phyloP scores from a whole-genome alignment of 805 yeast genomes.

The Metschnikowia shivogae region DNA sequence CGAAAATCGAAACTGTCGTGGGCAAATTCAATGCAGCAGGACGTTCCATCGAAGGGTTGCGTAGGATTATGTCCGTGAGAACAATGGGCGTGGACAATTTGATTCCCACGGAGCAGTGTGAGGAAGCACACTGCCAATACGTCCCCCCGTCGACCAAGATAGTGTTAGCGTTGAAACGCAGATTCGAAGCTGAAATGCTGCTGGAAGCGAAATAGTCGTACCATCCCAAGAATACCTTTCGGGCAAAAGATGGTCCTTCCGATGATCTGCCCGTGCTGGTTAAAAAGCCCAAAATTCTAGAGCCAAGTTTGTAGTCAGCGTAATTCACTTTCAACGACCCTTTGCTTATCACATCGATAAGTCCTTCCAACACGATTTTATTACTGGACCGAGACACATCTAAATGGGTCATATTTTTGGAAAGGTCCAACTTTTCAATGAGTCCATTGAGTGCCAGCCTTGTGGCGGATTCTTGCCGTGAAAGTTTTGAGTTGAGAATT shows the following conservation, averaged over 20 bases:
- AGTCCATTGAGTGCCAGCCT: slow-evolving; percentile 23
- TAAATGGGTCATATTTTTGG: slow-evolving; percentile 6
- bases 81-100: slow-evolving; percentile 30
- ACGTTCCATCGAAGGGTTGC: slow-evolving; percentile 10
- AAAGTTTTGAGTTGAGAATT: slow-evolving; percentile 19
- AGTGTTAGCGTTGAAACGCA: slow-evolving; percentile 39
- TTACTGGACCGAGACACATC: slow-evolving; percentile 15
- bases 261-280: slow-evolving; percentile 23
- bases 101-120: slow-evolving; percentile 32
- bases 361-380: slow-evolving; percentile 24
- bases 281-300: slow-evolving; percentile 39
- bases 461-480: slow-evolving; percentile 22
- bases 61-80: slow-evolving; percentile 33
- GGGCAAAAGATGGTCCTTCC: slow-evolving; percentile 16
- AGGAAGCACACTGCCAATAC: slow-evolving; percentile 31
- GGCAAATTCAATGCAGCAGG: slow-evolving; percentile 16
- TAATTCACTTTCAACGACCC: slow-evolving; percentile 36
- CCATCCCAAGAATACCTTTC: slow-evolving; percentile 38
- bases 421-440: slow-evolving; percentile 23
- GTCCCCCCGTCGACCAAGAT: slow-evolving; percentile 31
- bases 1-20: slow-evolving; percentile 21
- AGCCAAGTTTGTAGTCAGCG: slow-evolving; percentile 37
- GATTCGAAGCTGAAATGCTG: slow-evolving; percentile 21
- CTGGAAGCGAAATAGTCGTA: slow-evolving; percentile 29
- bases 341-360: slow-evolving; percentile 29